Base-by-base conservation (phyloP, 2,329 filamentous ascomycete genomes). In the Colletotrichum cereale region DNA sequence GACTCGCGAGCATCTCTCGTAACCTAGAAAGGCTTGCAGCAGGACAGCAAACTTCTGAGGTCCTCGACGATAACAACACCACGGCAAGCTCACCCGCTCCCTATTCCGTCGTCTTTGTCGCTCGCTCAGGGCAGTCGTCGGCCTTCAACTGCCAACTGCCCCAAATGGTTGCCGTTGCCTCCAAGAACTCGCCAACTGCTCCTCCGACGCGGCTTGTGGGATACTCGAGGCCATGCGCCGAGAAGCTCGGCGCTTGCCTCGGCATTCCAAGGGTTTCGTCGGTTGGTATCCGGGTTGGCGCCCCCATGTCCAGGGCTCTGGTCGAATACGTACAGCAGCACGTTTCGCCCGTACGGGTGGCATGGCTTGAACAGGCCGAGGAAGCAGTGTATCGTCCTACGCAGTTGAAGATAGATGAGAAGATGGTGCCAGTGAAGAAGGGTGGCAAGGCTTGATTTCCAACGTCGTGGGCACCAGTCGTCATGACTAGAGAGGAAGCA, bases 181-280 rank as follows among this genome's bases (percentile, higher is more conserved):
- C 88, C 1, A 82, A 80, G 36, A 79, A 80, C 6, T 74, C 81
- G 57, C 79, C 82, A 1, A 62, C 73, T 6, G 79, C 80, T 29
- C 76, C 82, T 1, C 80, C 84, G 3, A 88, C 87, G 12, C 86
- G 87, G 29, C 84, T 94, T 2, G 84, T 94, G 2, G 87, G 89
- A 1, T 86, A 94, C 57, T 90, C 90, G 0, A 89, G 86, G 63
- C 81, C 86, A 0, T 88, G 86, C 61, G 90, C 91, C 56, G 82
- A 87, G 21, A 85, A 86, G 16, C 80, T 94, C 21, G 87, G 87
- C 58, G 47, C 82, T 38, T 85, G 85, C 26, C 82, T 94, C 4
- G 88, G 88, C 2, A 84, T 93, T 12, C 89, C 90, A 0, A 86
- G 90, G 42, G 90, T 90, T 0, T 92, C 91, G 1, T 89, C 90